phyloP scores from a whole-genome alignment of 192 early-diverging fungal species.

The Podochytrium sp. region DNA sequence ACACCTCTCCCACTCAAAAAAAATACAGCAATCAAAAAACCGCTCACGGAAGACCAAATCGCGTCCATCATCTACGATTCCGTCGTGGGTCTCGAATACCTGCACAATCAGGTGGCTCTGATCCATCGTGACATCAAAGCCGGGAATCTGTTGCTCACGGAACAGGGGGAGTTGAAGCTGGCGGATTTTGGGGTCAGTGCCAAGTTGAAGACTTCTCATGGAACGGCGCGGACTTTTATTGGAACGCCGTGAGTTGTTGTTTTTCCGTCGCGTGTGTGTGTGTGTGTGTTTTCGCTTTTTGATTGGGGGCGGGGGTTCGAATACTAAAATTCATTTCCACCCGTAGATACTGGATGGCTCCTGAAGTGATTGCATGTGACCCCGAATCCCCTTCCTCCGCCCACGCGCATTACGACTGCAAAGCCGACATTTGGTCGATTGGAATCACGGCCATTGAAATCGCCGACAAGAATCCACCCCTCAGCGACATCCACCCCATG shows the following conservation, averaged over 20 bases:
- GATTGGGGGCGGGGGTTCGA: neutral
- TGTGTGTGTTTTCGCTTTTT: conserved; percentile 8
- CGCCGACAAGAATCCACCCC: conserved; percentile 68
- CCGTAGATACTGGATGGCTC: conserved; percentile 64
- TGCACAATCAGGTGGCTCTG: conserved; percentile 55
- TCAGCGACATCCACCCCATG: conserved; percentile 71
- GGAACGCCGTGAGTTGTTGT: conserved; percentile 58
- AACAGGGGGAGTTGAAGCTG: conserved; percentile 58
- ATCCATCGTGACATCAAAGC: conserved; percentile 73
- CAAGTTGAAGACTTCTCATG: conserved; percentile 45
- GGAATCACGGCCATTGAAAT: conserved; percentile 72
- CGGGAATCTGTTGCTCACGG: conserved; percentile 62
- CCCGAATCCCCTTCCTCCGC: conserved; percentile 43
- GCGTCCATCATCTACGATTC: conserved; percentile 62
- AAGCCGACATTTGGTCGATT: conserved; percentile 69
- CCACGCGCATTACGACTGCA: conserved; percentile 55
- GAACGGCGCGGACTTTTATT: conserved; percentile 62
- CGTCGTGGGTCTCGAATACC: conserved; percentile 60
- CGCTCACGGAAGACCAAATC: conserved; percentile 61
- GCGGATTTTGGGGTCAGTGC: conserved; percentile 72
- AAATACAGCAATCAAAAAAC: conserved; percentile 60
- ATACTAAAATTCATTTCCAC: neutral
- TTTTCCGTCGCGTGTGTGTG: neutral
- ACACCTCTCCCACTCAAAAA: neutral
- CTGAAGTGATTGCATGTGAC: conserved; percentile 64